Evolutionary conservation across 495 filamentous ascomycete genomes (phyloP), one percentile per base, ranked within the genome.

Genomic region (Neurospora sp.): DNA sequence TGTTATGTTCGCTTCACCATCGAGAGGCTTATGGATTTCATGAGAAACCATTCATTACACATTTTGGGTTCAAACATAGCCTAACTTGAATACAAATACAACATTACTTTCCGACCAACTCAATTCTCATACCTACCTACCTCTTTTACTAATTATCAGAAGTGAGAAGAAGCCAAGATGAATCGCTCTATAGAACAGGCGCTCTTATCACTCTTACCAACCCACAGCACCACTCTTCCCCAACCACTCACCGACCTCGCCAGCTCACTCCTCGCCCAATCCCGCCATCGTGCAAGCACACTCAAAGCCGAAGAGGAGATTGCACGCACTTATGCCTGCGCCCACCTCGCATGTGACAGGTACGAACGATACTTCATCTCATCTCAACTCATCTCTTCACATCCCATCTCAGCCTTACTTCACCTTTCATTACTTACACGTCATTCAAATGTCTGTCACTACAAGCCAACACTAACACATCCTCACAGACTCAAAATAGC

Each of bases 311-410:
- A 96, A 71, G 95, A 99, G 80, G 95, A 99, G 79, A 90, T 94
- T 74, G 92, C 91, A 20, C 88, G 95, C 8, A 87, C 89, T 10
- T 97, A 96, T 81, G 93, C 92, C 10, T 98, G 96, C 79, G 92
- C 94, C 2, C 91, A 98, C 80, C 88, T 99, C 41, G 96, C 96
- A 45, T 98, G 95, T 82, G 92, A 94, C 80, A 87, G 93, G 92
- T 92, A 79, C 38, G 35, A 37, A 79, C 40, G 35, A 37, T 37
- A 42, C 8, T 22, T 27, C 53, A 35, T 22, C 69, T 69, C 70
- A 39, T 61, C 69, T 70, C 40, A n/a, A 12, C 31, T 44, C 35
- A 70, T 45, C 7, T 8, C 42, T 3, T 44, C 17, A 3, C 42
- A n/a, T 44, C 42, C 17, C 8, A 20, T 20, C 14, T 37, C 35